Conservation (phyloP, 2,329 filamentous ascomycete species). For the Proliferodiscus dingleyae region DNA sequence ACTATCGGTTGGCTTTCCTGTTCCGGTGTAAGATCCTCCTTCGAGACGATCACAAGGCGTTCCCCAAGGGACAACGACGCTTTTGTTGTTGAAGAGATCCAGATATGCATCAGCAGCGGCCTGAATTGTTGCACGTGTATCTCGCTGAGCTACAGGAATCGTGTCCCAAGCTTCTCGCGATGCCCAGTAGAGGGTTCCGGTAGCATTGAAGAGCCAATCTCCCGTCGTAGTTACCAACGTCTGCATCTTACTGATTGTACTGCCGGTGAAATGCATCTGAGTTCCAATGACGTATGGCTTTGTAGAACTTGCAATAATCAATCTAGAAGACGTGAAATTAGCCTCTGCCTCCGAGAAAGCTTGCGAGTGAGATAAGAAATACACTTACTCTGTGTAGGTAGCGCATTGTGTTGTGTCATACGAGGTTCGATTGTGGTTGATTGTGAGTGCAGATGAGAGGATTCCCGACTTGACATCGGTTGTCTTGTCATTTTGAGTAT, state of each 20-base stretch:
- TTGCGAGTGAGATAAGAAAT: too few species aligned
- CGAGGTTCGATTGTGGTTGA: slow-evolving; percentile 8
- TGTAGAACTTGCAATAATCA: slow-evolving; percentile 2
- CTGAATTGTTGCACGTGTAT: slow-evolving; percentile 8
- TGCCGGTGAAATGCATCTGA: slow-evolving; percentile 1
- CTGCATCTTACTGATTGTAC: slow-evolving; percentile 6
- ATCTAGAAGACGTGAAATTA: too few species aligned
- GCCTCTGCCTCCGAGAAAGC: too few species aligned
- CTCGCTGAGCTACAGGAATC: slow-evolving; percentile 7
- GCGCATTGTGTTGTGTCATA: slow-evolving; percentile 9
- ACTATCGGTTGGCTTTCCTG: not conserved
- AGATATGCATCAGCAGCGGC: slow-evolving; percentile 10
- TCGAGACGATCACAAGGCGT: slow-evolving; percentile 9
- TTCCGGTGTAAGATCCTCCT: slow-evolving; percentile 7
- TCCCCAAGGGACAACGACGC: slow-evolving; percentile 2
- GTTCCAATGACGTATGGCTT: slow-evolving; percentile 7
- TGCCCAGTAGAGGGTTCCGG: slow-evolving; percentile 4
- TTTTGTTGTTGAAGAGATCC: slow-evolving; percentile 8
- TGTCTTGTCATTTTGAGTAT: slow-evolving; percentile 8
- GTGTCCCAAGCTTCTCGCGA: slow-evolving; percentile 9
- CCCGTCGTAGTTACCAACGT: slow-evolving; percentile 2
- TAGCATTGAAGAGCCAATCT: slow-evolving; percentile 12
- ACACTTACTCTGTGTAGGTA: slow-evolving; percentile 6
- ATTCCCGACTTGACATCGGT: slow-evolving; percentile 3
- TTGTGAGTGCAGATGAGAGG: slow-evolving; percentile 3